Conservation (phyloP, 257 asterid genomes). For the Lantana camara region DNA sequence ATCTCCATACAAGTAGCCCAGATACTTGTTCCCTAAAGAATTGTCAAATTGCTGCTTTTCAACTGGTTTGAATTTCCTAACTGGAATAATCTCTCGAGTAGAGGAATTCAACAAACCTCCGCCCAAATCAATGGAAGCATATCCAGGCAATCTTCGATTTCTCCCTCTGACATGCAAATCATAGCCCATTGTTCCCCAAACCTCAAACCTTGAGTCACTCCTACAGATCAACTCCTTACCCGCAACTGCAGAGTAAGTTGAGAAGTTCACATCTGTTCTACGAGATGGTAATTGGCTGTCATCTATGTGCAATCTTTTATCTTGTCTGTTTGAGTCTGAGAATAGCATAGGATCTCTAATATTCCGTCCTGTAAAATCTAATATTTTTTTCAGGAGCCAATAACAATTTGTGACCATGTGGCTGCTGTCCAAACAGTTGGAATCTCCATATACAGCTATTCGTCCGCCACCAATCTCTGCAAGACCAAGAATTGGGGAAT, state of each 20-base stretch:
- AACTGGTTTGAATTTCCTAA: constrained; percentile 30
- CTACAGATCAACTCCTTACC: constrained; percentile 77
- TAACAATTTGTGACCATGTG: constrained; percentile 98
- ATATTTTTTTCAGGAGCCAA: constrained; percentile 86
- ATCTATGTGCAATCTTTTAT: constrained; percentile 61
- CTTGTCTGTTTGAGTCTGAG: constrained; percentile 63
- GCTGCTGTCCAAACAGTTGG: constrained; percentile 99
- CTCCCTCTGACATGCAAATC: constrained; percentile 71
- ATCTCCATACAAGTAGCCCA: constrained; percentile 70
- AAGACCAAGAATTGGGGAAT: constrained; percentile 94
- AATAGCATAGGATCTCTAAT: constrained; percentile 76
- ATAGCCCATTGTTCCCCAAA: constrained; percentile 90
- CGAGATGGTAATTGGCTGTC: constrained; percentile 81
- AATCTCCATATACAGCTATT: constrained; percentile 89
- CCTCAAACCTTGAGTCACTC: constrained; percentile 88
- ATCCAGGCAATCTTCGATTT: constrained; percentile 73
- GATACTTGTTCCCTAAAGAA: constrained; percentile 58
- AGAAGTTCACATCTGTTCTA: constrained; percentile 90
- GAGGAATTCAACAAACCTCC: constrained; percentile 59
- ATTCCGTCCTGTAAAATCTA: constrained; percentile 71
- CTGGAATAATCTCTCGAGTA: constrained; percentile 39
- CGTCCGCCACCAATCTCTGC: constrained; percentile 75
- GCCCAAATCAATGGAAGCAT: constrained; percentile 56
- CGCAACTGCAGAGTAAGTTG: constrained; percentile 73
- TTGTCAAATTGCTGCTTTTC: constrained; percentile 37